Evolutionary conservation across 768 basidiomycete genomes (phyloP).

Genomic region (Coprinellus aureogranulatus): DNA sequence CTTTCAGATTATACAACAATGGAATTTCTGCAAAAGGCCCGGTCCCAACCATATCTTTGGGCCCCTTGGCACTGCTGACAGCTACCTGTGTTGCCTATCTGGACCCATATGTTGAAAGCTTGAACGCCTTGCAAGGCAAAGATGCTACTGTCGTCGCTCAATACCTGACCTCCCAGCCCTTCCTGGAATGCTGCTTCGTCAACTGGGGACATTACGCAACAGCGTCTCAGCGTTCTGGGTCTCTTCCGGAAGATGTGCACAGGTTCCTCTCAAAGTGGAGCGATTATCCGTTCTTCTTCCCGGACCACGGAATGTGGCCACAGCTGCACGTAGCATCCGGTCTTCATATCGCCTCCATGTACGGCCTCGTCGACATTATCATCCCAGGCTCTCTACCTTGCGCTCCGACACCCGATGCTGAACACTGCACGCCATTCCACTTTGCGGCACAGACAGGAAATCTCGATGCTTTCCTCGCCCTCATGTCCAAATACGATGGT

Average conservation of each 20-base stretch:
- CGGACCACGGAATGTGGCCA: neutral
- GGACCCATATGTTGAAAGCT: neutral
- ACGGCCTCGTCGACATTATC: neutral
- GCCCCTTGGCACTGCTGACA: neutral
- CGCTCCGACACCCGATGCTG: neutral
- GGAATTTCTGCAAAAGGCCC: neutral
- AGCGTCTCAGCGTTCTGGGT: no score
- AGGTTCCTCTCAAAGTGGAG: no score
- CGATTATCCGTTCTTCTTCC: neutral
- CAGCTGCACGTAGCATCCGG: neutral
- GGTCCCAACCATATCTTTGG: neutral
- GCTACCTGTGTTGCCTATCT: neutral
- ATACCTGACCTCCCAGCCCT: no score
- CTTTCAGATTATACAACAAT: neutral
- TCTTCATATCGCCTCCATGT: neutral
- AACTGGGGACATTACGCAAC: no score
- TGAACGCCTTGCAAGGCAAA: neutral
- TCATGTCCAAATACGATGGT: neutral
- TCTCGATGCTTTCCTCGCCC: neutral
- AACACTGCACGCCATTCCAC: neutral
- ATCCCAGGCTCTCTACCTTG: neutral
- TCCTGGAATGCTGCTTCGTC: no score
- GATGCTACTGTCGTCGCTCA: neutral
- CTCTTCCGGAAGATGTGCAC: no score
- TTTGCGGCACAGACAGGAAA: neutral